A percentile compares a stretch with the other conserved stretches of the same genome.
Conservation (phyloP, 371 early-diverging fungal genomes). For the Basidiobolus heterosporus region DNA sequence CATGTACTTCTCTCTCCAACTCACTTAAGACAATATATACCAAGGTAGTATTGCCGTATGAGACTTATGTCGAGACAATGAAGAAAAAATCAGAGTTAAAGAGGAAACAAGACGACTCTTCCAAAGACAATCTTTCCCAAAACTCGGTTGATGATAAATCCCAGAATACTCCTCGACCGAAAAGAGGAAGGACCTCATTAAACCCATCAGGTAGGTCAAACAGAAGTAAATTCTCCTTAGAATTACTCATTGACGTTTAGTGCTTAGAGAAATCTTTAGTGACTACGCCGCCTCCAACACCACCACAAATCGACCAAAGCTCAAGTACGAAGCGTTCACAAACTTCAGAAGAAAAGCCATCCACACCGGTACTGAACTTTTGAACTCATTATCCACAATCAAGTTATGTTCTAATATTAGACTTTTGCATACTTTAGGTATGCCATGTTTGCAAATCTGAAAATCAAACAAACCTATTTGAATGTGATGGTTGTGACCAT, state of each 20-base stretch:
- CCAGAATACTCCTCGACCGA: too few relatives aligned
- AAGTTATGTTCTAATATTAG: too few relatives aligned
- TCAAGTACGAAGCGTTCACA: too few relatives aligned
- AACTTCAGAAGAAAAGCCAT: slow-evolving; percentile 4
- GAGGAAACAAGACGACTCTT: too few relatives aligned
- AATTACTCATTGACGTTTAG: neutral
- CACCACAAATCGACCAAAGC: neutral
- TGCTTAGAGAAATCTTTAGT: neutral
- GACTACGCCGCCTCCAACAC: slow-evolving; percentile 3
- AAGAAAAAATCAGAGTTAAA: slow-evolving; percentile 4
- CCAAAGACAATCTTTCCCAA: too few relatives aligned
- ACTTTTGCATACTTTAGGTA: slow-evolving; percentile 7
- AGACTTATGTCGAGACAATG: slow-evolving; percentile 45
- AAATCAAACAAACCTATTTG: slow-evolving; percentile 36
- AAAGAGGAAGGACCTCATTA: too few relatives aligned
- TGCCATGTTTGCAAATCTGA: slow-evolving; percentile 41
- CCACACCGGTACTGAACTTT: slow-evolving; percentile 2
- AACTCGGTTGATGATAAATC: too few relatives aligned
- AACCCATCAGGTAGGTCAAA: too few relatives aligned
- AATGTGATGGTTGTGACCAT: slow-evolving; percentile 77
- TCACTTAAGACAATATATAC: slow-evolving; percentile 60
- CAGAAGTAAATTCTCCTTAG: too few relatives aligned
- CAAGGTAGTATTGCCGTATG: slow-evolving; percentile 72
- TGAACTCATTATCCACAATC: slow-evolving; percentile 7
- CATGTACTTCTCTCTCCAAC: slow-evolving; percentile 71